These are phyloP conservation scores for Cryptococcus floricola DNA, from an alignment of 1,284 basidiomycete species.

Conservation along the genomic window DNA sequence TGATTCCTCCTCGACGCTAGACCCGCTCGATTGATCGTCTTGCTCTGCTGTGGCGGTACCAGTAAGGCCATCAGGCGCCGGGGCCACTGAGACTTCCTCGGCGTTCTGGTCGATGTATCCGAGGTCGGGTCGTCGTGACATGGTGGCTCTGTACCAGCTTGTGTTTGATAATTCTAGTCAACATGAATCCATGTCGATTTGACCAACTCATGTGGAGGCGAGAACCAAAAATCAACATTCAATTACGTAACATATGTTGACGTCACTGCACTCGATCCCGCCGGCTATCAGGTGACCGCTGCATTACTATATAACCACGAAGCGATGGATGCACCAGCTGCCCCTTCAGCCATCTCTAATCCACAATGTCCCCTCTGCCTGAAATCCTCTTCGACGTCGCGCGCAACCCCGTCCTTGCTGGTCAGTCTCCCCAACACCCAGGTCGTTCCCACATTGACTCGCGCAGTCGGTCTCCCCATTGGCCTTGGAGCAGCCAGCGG, in stretches of 20 bases:
- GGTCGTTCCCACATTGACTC: neutral
- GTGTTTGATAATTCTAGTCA: no score
- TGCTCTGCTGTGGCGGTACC: constrained; percentile 20
- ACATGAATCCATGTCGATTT: neutral
- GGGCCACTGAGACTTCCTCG: neutral
- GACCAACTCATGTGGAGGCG: no score
- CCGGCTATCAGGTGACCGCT: neutral
- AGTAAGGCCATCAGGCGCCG: neutral
- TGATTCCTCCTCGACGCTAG: constrained; percentile 29
- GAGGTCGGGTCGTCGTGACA: constrained; percentile 6
- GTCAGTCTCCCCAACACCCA: constrained; percentile 20
- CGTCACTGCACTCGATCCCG: neutral
- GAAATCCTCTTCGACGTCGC: constrained; percentile 58
- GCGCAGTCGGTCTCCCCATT: constrained; percentile 58
- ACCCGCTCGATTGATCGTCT: constrained; percentile 16
- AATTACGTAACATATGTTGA: neutral
- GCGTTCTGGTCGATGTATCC: constrained; percentile 15
- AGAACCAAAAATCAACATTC: neutral
- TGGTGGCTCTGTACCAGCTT: neutral
- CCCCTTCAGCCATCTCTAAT: neutral
- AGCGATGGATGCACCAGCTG: neutral
- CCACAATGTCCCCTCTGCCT: constrained; percentile 46
- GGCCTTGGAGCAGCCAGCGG: constrained; percentile 59
- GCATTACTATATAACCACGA: no score
- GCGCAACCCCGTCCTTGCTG: constrained; percentile 59